Percentiles rank a stretch among this genome's conserved stretches.
These are phyloP conservation scores for Hypomontagnella submonticulosa DNA, from an alignment of 495 filamentous ascomycete species.

Conservation along the genomic window DNA sequence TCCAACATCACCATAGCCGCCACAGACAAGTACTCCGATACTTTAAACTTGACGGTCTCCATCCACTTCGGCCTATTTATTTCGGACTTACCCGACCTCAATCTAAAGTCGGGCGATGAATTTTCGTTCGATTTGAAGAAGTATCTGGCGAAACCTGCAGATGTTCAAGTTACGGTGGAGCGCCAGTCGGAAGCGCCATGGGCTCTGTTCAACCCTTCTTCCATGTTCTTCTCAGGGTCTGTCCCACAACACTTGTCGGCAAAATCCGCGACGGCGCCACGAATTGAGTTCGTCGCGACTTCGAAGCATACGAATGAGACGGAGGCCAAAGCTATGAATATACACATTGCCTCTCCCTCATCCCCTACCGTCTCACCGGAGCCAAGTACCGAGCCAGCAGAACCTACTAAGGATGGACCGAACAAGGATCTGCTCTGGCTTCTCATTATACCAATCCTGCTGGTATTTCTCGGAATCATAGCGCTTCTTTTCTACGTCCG, in stretches of 20 bases:
- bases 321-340: conserved; percentile 61
- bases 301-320: conserved; percentile 54
- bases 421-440: conserved; percentile 43
- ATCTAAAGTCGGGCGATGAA: conserved; percentile 69
- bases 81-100: conserved; percentile 53
- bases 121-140: conserved; percentile 73
- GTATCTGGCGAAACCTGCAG: conserved; percentile 61
- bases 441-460: conserved; percentile 43
- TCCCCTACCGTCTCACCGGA: conserved; percentile 25
- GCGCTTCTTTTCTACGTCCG: conserved; percentile 38
- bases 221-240: conserved; percentile 68
- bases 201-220: conserved; percentile 71
- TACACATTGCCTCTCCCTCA: conserved; percentile 56
- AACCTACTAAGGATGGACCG: conserved; percentile 10
- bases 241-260: conserved; percentile 59
- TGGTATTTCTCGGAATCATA: conserved; percentile 31
- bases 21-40: conserved; percentile 71
- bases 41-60: conserved; percentile 69
- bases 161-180: conserved; percentile 66
- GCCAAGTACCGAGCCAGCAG: conserved; percentile 25
- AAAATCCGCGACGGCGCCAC: conserved; percentile 49
- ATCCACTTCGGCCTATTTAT: conserved; percentile 65
- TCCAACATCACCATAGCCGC: conserved; percentile 74
- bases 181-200: conserved; percentile 67
- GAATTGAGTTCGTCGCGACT: conserved; percentile 63